A percentile compares a stretch with the other conserved stretches of the same genome.
These are phyloP conservation scores for Fusarium nelsonii DNA, from an alignment of 2,329 filamentous ascomycete genomes.

Conservation along the genomic window DNA sequence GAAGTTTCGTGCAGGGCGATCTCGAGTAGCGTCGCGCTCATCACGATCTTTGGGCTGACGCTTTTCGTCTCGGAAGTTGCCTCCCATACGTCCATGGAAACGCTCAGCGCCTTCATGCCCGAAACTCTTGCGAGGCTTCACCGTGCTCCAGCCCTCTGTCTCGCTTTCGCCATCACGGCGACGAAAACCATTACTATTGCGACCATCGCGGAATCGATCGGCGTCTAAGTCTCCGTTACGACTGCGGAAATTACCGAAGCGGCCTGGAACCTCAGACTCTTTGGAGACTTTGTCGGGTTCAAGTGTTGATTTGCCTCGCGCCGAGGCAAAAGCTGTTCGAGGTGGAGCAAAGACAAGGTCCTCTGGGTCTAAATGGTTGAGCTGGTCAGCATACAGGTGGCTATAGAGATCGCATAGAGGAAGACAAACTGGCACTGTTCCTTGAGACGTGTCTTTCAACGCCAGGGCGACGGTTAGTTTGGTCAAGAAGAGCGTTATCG, in stretches of 20 bases:
- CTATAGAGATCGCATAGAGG: slow-evolving; percentile 1
- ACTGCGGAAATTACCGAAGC: slow-evolving; percentile 68
- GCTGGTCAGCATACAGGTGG: slow-evolving; percentile 28
- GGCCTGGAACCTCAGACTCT: slow-evolving; percentile 66
- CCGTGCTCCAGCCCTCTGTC: slow-evolving; percentile 79
- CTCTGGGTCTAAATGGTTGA: slow-evolving; percentile 68
- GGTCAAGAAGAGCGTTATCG: slow-evolving; percentile 61
- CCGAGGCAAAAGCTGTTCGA: slow-evolving; percentile 84
- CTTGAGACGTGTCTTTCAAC: slow-evolving; percentile 68
- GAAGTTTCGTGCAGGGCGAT: slow-evolving; percentile 62
- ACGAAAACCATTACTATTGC: slow-evolving; percentile 62
- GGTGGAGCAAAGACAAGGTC: slow-evolving; percentile 89
- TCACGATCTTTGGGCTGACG: slow-evolving; percentile 66
- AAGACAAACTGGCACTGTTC: slow-evolving; percentile 67
- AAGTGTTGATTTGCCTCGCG: slow-evolving; percentile 67
- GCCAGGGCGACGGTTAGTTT: slow-evolving; percentile 64
- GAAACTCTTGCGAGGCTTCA: slow-evolving; percentile 80
- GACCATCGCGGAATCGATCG: slow-evolving; percentile 64
- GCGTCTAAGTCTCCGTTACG: slow-evolving; percentile 64
- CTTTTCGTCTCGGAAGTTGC: slow-evolving; percentile 58
- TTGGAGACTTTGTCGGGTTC: slow-evolving; percentile 67
- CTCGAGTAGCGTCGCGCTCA: slow-evolving; percentile 65
- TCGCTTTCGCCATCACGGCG: slow-evolving; percentile 71
- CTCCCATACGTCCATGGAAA: slow-evolving; percentile 75
- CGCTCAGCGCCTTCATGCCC: slow-evolving; percentile 78